Evolutionary conservation across 306 rosid genomes (phyloP), one percentile per base, ranked within the genome.

Genomic region (Herpetospermum pedunculosum): DNA sequence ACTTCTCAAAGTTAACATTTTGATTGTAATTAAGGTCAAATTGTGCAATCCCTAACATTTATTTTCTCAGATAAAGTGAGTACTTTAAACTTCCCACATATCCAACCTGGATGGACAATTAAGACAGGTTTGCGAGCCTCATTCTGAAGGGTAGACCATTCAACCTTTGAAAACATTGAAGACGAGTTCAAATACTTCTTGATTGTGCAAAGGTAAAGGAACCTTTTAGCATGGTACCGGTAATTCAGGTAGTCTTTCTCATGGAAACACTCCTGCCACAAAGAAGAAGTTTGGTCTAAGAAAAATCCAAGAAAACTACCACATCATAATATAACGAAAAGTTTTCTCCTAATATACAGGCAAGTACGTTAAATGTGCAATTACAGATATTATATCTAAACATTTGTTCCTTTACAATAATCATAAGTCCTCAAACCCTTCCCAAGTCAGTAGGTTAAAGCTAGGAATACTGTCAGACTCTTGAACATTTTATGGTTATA

Each of bases 181-280:
- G 88, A 89, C 6, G 80, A 79, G 76, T 78, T 84, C 87, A 94
- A 75, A 82, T 86, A 83, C 77, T 79, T 91, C 54, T 88, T 91
- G 29, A 94, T 81, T 79, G 89, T 74, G 80, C 95, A 85, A 6
- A 94, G 94, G 83, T 94, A 94, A 67, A 88, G 86, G 69, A 93
- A 89, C 78, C 97, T 85, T 83, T 91, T 94, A 19, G 86, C 96
- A 77, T 91, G 88, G 74, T 94, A 94, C 49, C 97, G 83, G 72
- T 91, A 84, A 85, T 94, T 94, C 75, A 94, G 83, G 82, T 94
- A 94, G 76, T 94, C 98, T 80, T 94, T 94, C 91, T 89, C 97
- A 4, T 77, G 92, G 77, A 94, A 91, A 80, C 96, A 88, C 77
- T 88, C 97, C 99, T 94, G 82, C 70, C 77, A 79, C 64, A 23